Evolutionary conservation across 306 rosid species (phyloP).

Genomic region (Cicer pinnatifidum): DNA sequence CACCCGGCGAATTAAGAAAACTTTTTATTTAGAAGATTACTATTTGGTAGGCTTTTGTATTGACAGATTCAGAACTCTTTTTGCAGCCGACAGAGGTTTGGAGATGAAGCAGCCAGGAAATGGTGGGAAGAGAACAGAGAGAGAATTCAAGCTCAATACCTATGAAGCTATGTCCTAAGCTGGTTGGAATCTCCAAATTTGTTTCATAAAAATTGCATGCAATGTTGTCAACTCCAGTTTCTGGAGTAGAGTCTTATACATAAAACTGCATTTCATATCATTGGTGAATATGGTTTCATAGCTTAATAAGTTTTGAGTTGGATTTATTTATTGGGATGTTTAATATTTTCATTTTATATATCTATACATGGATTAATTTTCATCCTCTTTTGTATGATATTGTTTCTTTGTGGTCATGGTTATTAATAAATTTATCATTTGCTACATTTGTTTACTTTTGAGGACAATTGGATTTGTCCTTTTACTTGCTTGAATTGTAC

Average conservation of each 20-base stretch:
- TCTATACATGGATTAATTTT: slow-evolving; percentile 6
- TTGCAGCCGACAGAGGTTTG: slow-evolving; percentile 82
- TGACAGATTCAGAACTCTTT: slow-evolving; percentile 28
- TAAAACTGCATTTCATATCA: slow-evolving; percentile 35
- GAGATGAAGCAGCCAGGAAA: slow-evolving; percentile 68
- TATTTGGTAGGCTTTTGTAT: background rate
- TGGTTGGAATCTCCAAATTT: slow-evolving; percentile 47
- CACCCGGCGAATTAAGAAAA: background rate
- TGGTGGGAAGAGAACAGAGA: slow-evolving; percentile 97
- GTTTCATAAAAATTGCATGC: slow-evolving; percentile 34
- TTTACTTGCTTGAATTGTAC: too few relatives aligned
- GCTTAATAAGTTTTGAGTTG: slow-evolving; percentile 35
- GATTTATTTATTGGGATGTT: slow-evolving; percentile 29
- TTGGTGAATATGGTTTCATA: slow-evolving; percentile 29
- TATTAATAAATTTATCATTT: slow-evolving; percentile 36
- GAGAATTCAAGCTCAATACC: slow-evolving; percentile 82
- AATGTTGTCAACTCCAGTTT: slow-evolving; percentile 9
- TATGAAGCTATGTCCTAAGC: slow-evolving; percentile 51
- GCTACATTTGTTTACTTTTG: background rate
- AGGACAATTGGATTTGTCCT: too few relatives aligned
- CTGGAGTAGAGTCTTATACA: slow-evolving; percentile 40
- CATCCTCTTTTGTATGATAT: background rate
- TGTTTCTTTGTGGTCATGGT: slow-evolving; percentile 42
- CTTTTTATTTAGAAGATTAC: background rate
- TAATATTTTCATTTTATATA: background rate